These are phyloP conservation scores for Suillus subluteus DNA, from an alignment of 768 basidiomycete species.

Conservation along the genomic window DNA sequence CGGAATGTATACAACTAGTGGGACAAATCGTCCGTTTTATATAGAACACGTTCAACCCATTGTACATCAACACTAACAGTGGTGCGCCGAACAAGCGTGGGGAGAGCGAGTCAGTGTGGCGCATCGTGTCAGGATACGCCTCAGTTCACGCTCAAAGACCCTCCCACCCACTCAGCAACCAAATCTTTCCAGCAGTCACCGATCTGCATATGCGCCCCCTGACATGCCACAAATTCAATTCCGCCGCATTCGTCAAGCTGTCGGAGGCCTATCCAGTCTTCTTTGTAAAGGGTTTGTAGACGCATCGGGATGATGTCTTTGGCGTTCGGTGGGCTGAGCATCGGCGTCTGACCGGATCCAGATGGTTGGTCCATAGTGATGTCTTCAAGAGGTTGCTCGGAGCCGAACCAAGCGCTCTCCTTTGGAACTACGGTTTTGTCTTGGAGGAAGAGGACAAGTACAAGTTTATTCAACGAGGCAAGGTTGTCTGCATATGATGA, in stretches of 20 bases:
- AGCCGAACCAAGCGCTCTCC: constrained; percentile 87
- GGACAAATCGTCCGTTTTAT: background rate
- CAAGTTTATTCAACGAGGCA: constrained; percentile 61
- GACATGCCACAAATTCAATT: constrained; percentile 63
- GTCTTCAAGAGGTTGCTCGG: constrained; percentile 49
- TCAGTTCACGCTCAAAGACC: constrained; percentile 6
- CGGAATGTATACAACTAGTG: too few relatives aligned
- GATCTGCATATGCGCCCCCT: constrained; percentile 79
- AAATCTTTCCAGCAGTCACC: constrained; percentile 62
- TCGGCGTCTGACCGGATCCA: constrained; percentile 18
- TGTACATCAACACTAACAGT: background rate
- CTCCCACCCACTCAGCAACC: constrained; percentile 47
- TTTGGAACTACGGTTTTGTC: constrained; percentile 84
- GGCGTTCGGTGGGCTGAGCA: constrained; percentile 10
- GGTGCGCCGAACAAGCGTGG: background rate
- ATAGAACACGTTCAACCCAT: background rate
- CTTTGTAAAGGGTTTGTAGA: constrained; percentile 68
- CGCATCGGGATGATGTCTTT: constrained; percentile 68
- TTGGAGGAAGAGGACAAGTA: constrained; percentile 73
- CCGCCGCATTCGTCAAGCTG: constrained; percentile 67
- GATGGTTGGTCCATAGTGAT: background rate
- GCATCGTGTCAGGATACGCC: background rate
- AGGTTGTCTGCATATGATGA: constrained; percentile 63
- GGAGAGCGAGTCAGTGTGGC: background rate
- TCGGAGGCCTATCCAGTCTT: constrained; percentile 84